Conservation (phyloP, 495 filamentous ascomycete species). For the Cercophora sp. region DNA sequence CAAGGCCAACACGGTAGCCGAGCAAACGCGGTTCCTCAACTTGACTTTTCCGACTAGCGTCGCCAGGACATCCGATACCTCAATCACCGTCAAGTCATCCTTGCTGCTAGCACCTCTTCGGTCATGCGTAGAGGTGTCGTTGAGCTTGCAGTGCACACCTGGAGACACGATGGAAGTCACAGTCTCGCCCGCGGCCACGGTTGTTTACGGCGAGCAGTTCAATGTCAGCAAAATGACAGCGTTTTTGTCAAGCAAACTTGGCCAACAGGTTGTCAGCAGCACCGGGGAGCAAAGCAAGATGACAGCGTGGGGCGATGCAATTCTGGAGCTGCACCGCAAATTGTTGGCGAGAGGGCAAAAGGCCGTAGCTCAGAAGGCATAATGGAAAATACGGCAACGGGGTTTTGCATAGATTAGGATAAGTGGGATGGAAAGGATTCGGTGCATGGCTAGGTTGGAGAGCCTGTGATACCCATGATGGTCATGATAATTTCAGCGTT, state of each 20-base stretch:
- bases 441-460: not conserved
- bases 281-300: conserved; percentile 25
- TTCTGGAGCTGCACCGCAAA: conserved; percentile 53
- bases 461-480: not conserved
- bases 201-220: conserved; percentile 66
- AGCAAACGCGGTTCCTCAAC: conserved; percentile 53
- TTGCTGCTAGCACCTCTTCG: conserved; percentile 55
- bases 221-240: conserved; percentile 59
- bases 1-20: conserved; percentile 46
- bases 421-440: not conserved
- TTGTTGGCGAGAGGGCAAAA: conserved; percentile 55
- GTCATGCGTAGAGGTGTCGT: conserved; percentile 56
- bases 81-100: conserved; percentile 46
- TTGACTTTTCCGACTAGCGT: conserved; percentile 52
- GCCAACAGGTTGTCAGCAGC: conserved; percentile 26
- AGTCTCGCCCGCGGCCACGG: conserved; percentile 42
- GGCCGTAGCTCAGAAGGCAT: conserved; percentile 14
- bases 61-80: conserved; percentile 52
- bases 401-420: not conserved
- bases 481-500: no score
- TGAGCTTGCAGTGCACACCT: conserved; percentile 30
- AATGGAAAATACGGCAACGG: not conserved
- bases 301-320: conserved; percentile 51
- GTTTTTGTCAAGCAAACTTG: conserved; percentile 50
- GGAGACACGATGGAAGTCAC: conserved; percentile 41